Percentiles rank a stretch among this genome's conserved stretches.
phyloP scores from a whole-genome alignment of 805 yeast genomes.

The Teunomyces aglyptinius region DNA sequence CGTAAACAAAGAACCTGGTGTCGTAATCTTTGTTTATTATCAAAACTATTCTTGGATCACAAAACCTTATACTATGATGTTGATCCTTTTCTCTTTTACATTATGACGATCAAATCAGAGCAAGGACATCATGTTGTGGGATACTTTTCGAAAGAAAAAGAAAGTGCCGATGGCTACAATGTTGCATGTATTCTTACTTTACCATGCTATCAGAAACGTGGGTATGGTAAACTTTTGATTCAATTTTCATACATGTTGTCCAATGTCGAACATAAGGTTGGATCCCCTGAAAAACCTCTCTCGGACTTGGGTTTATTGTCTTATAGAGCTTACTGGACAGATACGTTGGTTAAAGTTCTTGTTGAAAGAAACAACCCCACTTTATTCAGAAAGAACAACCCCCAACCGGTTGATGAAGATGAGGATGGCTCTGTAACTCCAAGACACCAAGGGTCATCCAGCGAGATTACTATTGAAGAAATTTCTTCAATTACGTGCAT shows the following conservation, averaged over 20 bases:
- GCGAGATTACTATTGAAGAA: slow-evolving; percentile 83
- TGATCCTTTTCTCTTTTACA: slow-evolving; percentile 93
- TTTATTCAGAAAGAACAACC: slow-evolving; percentile 37
- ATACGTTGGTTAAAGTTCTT: slow-evolving; percentile 71
- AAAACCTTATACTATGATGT: slow-evolving; percentile 96
- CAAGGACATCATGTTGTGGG: slow-evolving; percentile 96
- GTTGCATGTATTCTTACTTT: slow-evolving; percentile 95
- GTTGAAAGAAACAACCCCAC: slow-evolving; percentile 53
- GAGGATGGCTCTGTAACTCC: slow-evolving; percentile 19
- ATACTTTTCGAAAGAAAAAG: slow-evolving; percentile 95
- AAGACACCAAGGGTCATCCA: slow-evolving; percentile 10
- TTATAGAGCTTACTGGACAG: slow-evolving; percentile 96
- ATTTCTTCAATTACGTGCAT: slow-evolving; percentile 82
- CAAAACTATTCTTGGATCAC: slow-evolving; percentile 90
- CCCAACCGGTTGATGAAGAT: slow-evolving; percentile 18
- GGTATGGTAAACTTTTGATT: slow-evolving; percentile 87
- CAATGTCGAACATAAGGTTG: slow-evolving; percentile 82
- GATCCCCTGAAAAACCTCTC: slow-evolving; percentile 96
- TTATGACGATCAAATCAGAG: slow-evolving; percentile 89
- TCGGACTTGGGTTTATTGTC: slow-evolving; percentile 92
- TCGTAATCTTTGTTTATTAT: slow-evolving; percentile 85
- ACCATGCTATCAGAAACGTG: slow-evolving; percentile 95
- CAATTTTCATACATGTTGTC: slow-evolving; percentile 92
- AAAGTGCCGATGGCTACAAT: slow-evolving; percentile 90
- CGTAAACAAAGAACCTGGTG: slow-evolving; percentile 97